Conservation (phyloP, 2,329 filamentous ascomycete genomes). For the Albophoma yamanashiensis region DNA sequence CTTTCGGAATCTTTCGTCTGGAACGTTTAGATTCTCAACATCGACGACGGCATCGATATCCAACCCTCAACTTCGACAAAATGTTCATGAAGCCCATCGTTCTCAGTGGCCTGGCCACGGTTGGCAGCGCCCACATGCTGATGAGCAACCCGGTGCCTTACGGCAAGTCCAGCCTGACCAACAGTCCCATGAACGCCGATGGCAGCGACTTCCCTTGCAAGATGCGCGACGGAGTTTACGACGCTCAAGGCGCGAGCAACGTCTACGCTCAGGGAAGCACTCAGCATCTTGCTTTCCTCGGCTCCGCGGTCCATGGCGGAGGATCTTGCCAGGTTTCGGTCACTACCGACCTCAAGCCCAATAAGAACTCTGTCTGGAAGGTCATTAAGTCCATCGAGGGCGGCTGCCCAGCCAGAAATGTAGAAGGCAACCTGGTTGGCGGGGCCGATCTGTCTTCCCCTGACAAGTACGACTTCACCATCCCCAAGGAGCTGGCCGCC, state of each 20-base stretch:
- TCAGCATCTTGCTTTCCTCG: slow-evolving; percentile 50
- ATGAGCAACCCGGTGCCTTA: slow-evolving; percentile 62
- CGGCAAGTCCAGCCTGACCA: slow-evolving; percentile 29
- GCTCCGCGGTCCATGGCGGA: slow-evolving; percentile 73
- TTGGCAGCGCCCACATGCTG: slow-evolving; percentile 64
- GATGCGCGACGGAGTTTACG: slow-evolving; percentile 33
- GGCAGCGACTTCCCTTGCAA: slow-evolving; percentile 82
- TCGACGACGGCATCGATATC: slow-evolving; percentile 1
- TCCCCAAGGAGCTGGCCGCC: slow-evolving; percentile 60
- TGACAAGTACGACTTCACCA: slow-evolving; percentile 54
- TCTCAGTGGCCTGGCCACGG: slow-evolving; percentile 43
- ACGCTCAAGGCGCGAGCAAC: slow-evolving; percentile 39
- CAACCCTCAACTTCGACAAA: slow-evolving; percentile 18
- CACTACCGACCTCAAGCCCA: slow-evolving; percentile 65
- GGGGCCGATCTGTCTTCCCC: slow-evolving; percentile 33
- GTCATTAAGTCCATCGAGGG: slow-evolving; percentile 84
- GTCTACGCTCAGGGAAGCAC: slow-evolving; percentile 37
- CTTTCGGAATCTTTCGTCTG: slow-evolving; percentile 16
- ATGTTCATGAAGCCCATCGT: slow-evolving; percentile 42
- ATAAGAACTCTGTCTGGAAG: slow-evolving; percentile 61
- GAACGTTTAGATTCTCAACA: slow-evolving; percentile 15
- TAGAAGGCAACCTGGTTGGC: slow-evolving; percentile 45
- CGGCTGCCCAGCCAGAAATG: slow-evolving; percentile 61
- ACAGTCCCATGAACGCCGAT: slow-evolving; percentile 48
- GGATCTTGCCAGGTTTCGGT: slow-evolving; percentile 86